A percentile compares a stretch with the other conserved stretches of the same genome.
Conservation (phyloP, 805 yeast genomes). For the Sugiyamaella marilandica region DNA sequence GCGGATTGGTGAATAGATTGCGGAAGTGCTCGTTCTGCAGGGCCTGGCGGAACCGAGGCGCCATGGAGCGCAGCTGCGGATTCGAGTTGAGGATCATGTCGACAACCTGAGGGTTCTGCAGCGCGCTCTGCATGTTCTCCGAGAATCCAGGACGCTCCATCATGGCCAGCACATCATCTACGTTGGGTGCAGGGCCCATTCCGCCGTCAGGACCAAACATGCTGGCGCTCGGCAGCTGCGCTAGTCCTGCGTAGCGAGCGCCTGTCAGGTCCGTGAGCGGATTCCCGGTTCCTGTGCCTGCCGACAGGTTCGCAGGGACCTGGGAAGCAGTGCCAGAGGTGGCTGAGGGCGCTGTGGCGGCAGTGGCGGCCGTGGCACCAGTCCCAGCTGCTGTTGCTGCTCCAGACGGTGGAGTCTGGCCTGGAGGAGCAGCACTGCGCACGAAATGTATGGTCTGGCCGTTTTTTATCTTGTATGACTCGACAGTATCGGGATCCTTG, state of each 20-base stretch:
- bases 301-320: constrained; percentile 74
- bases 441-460: constrained; percentile 90
- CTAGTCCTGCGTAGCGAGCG: constrained; percentile 91
- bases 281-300: constrained; percentile 86
- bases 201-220: constrained; percentile 97
- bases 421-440: constrained; percentile 57
- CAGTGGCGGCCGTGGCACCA: constrained; percentile 20
- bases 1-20: constrained; percentile 77
- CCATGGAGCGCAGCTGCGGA: constrained; percentile 77
- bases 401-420: constrained; percentile 26
- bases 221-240: constrained; percentile 79
- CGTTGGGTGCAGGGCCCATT: constrained; percentile 68
- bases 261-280: constrained; percentile 91
- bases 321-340: constrained; percentile 25
- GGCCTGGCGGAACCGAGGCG: constrained; percentile 83
- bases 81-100: constrained; percentile 76
- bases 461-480: constrained; percentile 70
- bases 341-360: constrained; percentile 21
- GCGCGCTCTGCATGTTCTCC: constrained; percentile 75
- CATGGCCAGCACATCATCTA: constrained; percentile 69
- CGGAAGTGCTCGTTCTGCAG: constrained; percentile 79
- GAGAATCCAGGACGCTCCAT: constrained; percentile 78
- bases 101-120: constrained; percentile 82
- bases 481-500: constrained; percentile 74
- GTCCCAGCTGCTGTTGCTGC: constrained; percentile 21